Evolutionary conservation across 179 eudicot species (phyloP), one percentile per base, ranked within the genome.

Genomic region (Beta macrorhiza): DNA sequence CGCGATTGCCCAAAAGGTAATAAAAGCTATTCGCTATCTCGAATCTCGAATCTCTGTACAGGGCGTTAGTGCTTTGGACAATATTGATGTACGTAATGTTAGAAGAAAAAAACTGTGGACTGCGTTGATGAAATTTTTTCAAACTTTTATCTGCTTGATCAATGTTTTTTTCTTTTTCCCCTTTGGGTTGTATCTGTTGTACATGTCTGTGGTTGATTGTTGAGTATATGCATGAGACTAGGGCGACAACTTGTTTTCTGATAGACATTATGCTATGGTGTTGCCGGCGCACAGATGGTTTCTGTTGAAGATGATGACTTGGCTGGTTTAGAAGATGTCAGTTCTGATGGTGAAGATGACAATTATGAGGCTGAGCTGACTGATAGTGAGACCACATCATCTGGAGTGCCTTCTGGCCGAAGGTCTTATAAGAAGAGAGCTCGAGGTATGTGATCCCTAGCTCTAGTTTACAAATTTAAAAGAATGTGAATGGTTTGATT

Each of bases 271-370:
- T 69, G 49, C n/a, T 80, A 29, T 80, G 67, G 15, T 65, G 20
- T 74, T 65, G n/a, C 62, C 32, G 20, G 64, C 71, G 20, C 10
- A 22, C 82, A 96, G 99, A 90, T 96, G 94, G 90, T 92, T 9
- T 90, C 98, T 81, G 97, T 94, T 61, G 99, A 94, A 84, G 98
- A 95, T 74, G 99, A 94, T 86, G 99, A 96, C 87, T 90, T 96
- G 85, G 98, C 99, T 84, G 98, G 99, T 85, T 81, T 96, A 75
- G 94, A 91, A 88, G 99, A 92, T 87, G 92, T 91, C 75, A 92
- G 99, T 80, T 90, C 97, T 80, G 99, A 96, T 65, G 97, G 91
- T 77, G 99, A 93, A 87, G 98, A 96, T 80, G 97, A 96, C 79
- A 94, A 90, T 81, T 94, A 96, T 86, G 99, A 96, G 85, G 97